phyloP scores from a whole-genome alignment of 2,329 filamentous ascomycete genomes.

The Zasmidium citrigriseum region DNA sequence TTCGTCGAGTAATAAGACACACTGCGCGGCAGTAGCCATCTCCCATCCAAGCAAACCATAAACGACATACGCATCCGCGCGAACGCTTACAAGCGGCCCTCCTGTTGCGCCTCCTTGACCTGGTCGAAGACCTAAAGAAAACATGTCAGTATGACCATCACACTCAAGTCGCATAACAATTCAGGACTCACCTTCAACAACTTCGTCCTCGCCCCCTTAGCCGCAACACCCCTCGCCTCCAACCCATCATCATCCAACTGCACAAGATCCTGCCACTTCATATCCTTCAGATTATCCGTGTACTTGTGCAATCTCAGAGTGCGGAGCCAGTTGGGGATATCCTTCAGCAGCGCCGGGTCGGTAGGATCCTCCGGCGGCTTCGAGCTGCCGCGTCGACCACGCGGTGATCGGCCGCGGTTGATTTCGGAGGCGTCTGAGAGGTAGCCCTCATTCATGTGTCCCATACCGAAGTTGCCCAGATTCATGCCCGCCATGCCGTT shows the following conservation, averaged over 20 bases:
- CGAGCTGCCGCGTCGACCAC: conserved; percentile 88
- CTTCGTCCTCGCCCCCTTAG: conserved; percentile 90
- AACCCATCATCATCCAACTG: conserved; percentile 91
- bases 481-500: conserved; percentile 71
- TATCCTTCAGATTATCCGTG: conserved; percentile 94
- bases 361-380: conserved; percentile 98
- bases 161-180: neutral
- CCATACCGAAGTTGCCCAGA: conserved; percentile 55
- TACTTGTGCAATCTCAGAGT: conserved; percentile 97
- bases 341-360: conserved; percentile 83
- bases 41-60: conserved; percentile 1
- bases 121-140: conserved; percentile 83
- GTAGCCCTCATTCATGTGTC: conserved; percentile 82
- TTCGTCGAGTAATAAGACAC: conserved; percentile 8
- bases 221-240: conserved; percentile 91
- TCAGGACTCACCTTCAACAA: conserved; percentile 82
- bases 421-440: conserved; percentile 93
- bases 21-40: conserved; percentile 18
- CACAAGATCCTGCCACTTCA: conserved; percentile 92
- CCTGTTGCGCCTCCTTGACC: conserved; percentile 67
- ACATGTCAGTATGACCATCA: conserved; percentile 32
- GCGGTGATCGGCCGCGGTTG: conserved; percentile 83
- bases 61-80: conserved; percentile 1
- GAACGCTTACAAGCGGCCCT: conserved; percentile 33
- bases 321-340: conserved; percentile 94